phyloP scores from a whole-genome alignment of 805 yeast genomes.

The Saccharomyces paradoxus region DNA sequence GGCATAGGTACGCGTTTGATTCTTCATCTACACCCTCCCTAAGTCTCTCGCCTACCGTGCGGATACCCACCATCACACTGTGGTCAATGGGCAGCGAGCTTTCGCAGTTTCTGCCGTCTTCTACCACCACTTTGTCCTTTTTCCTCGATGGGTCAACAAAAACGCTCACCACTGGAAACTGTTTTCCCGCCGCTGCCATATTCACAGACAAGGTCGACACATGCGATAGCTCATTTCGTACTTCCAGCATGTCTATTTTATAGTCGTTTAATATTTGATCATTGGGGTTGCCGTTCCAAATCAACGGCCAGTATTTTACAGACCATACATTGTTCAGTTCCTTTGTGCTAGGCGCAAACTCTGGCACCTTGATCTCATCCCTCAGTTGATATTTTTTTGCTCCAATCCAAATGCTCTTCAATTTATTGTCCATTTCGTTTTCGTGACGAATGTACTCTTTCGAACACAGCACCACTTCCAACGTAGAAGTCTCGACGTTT shows the following conservation, averaged over 20 bases:
- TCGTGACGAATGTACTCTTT: slow-evolving; percentile 27
- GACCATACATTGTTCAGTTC: slow-evolving; percentile 66
- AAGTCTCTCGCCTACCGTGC: slow-evolving; percentile 44
- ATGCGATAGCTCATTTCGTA: slow-evolving; percentile 28
- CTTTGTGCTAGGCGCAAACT: slow-evolving; percentile 58
- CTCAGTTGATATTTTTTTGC: neutral
- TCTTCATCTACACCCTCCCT: slow-evolving; percentile 30
- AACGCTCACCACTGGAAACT: slow-evolving; percentile 47
- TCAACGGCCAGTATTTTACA: slow-evolving; percentile 66
- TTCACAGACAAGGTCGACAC: slow-evolving; percentile 21
- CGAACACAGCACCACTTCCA: slow-evolving; percentile 42
- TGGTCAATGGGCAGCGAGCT: slow-evolving; percentile 53
- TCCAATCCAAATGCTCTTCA: slow-evolving; percentile 4
- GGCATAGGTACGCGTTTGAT: slow-evolving; percentile 53
- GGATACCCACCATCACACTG: slow-evolving; percentile 66
- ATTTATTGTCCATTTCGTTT: slow-evolving; percentile 15
- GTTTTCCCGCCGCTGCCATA: slow-evolving; percentile 5
- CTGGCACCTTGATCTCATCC: slow-evolving; percentile 40
- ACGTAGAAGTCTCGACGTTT: slow-evolving; percentile 4
- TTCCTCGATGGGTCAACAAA: slow-evolving; percentile 52
- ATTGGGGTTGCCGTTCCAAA: slow-evolving; percentile 90
- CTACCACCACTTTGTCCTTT: slow-evolving; percentile 29
- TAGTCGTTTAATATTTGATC: slow-evolving; percentile 58
- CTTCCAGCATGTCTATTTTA: slow-evolving; percentile 39
- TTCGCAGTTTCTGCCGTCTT: slow-evolving; percentile 33